These are phyloP conservation scores for Verbena officinalis DNA, from an alignment of 257 asterid species.

Conservation along the genomic window DNA sequence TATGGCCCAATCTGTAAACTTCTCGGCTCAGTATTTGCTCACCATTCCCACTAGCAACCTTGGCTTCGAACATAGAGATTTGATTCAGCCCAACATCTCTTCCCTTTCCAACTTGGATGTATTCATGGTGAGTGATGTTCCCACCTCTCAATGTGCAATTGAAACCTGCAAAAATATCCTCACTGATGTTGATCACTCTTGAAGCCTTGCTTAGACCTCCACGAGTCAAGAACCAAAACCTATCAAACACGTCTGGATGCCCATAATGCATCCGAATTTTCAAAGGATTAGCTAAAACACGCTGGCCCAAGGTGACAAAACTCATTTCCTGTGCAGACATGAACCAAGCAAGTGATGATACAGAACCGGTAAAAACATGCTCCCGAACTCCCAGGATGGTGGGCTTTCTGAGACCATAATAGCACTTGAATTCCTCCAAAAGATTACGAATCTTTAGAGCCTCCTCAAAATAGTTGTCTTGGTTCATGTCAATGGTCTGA, in stretches of 20 bases:
- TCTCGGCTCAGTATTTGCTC: slow-evolving; percentile 96
- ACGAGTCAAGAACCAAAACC: slow-evolving; percentile 98
- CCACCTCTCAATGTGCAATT: slow-evolving; percentile 99
- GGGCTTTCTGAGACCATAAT: slow-evolving; percentile 92
- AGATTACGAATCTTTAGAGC: slow-evolving; percentile 97
- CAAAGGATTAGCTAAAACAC: slow-evolving; percentile 96
- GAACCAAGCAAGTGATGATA: slow-evolving; percentile 98
- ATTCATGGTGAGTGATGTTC: slow-evolving; percentile 94
- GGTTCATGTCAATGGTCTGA: slow-evolving; percentile 99
- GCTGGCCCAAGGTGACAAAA: slow-evolving; percentile 98
- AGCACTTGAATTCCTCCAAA: slow-evolving; percentile 78
- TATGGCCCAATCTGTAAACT: slow-evolving; percentile 94
- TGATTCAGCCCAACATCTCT: slow-evolving; percentile 98
- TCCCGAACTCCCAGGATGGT: slow-evolving; percentile 96
- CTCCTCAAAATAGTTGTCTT: slow-evolving; percentile 98
- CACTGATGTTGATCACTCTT: slow-evolving; percentile 92
- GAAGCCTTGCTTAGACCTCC: slow-evolving; percentile 99
- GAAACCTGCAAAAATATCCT: slow-evolving; percentile 98
- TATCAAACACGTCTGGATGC: slow-evolving; percentile 97
- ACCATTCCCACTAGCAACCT: slow-evolving; percentile 98
- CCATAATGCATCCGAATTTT: slow-evolving; percentile 99
- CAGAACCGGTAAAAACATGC: slow-evolving; percentile 94
- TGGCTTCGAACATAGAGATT: slow-evolving; percentile 96
- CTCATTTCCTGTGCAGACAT: slow-evolving; percentile 99
- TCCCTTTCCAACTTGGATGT: slow-evolving; percentile 99